phyloP scores from a whole-genome alignment of 768 basidiomycete genomes.

The Paxillus rubicundulus region DNA sequence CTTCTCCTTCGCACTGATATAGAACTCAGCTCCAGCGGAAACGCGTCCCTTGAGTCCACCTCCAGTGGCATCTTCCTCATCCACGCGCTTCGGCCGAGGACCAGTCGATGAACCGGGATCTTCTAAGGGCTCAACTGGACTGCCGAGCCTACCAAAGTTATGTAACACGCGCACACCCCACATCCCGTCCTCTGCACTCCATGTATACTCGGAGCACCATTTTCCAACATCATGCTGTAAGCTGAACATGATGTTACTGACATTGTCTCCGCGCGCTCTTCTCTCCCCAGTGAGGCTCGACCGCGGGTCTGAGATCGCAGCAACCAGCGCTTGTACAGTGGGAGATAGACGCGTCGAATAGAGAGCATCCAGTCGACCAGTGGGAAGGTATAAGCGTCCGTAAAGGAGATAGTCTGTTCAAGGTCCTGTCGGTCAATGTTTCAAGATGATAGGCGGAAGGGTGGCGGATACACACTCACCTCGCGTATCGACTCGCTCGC shows the following conservation, averaged over 20 bases:
- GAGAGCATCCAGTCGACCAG: slow-evolving; percentile 83
- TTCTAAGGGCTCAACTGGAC: slow-evolving; percentile 36
- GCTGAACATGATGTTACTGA: slow-evolving; percentile 75
- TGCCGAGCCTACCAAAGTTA: slow-evolving; percentile 79
- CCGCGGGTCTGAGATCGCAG: slow-evolving; percentile 82
- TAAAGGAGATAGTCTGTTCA: slow-evolving; percentile 86
- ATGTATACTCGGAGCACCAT: slow-evolving; percentile 92
- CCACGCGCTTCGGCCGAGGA: slow-evolving; percentile 69
- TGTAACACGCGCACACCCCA: slow-evolving; percentile 84
- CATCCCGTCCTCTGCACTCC: slow-evolving; percentile 94
- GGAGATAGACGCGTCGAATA: slow-evolving; percentile 80
- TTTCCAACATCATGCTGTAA: slow-evolving; percentile 91
- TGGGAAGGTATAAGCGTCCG: slow-evolving; percentile 87
- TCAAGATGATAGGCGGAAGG: slow-evolving; percentile 6
- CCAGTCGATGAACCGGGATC: slow-evolving; percentile 22
- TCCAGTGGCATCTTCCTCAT: slow-evolving; percentile 91
- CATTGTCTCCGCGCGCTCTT: slow-evolving; percentile 42
- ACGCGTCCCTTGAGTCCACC: slow-evolving; percentile 89
- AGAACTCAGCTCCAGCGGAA: slow-evolving; percentile 90
- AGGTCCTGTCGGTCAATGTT: slow-evolving; percentile 20
- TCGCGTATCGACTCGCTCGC: slow-evolving; percentile 70
- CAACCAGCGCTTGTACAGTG: slow-evolving; percentile 78
- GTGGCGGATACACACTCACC: slow-evolving; percentile 46
- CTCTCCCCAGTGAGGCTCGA: slow-evolving; percentile 43
- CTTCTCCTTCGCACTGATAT: slow-evolving; percentile 88